Evolutionary conservation across 768 basidiomycete species (phyloP).

Genomic region (Suillus fuscotomentosus): DNA sequence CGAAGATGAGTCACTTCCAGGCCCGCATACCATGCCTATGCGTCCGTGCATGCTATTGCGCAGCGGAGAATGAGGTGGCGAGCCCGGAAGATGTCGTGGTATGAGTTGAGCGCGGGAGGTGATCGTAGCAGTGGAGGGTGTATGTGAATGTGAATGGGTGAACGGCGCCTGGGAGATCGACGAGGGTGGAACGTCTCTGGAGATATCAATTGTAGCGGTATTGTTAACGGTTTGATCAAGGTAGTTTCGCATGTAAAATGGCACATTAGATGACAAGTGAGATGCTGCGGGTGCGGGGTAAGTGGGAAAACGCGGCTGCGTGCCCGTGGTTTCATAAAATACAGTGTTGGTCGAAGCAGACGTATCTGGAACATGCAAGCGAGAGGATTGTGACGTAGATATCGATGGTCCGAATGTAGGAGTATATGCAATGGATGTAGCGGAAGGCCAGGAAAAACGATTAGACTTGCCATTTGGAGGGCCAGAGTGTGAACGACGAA

Average conservation of each 20-base stretch:
- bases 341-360: conserved; percentile 43
- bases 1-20: conserved; percentile 51
- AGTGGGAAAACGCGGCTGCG: conserved; percentile 30
- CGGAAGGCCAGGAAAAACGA: conserved; percentile 39
- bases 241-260: conserved; percentile 23
- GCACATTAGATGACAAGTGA: conserved; percentile 32
- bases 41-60: conserved; percentile 17
- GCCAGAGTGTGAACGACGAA: conserved; percentile 45
- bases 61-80: conserved; percentile 32
- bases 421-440: conserved; percentile 38
- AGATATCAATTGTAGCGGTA: conserved; percentile 6
- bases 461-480: conserved; percentile 38
- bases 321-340: conserved; percentile 60
- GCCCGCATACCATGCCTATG: conserved; percentile 13
- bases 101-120: conserved; percentile 30
- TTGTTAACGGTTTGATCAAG: neutral
- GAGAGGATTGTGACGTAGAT: conserved; percentile 32
- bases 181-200: neutral
- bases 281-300: conserved; percentile 26
- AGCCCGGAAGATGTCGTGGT: conserved; percentile 17
- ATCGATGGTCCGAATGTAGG: conserved; percentile 47
- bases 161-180: conserved; percentile 14
- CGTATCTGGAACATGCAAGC: conserved; percentile 36
- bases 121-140: conserved; percentile 48
- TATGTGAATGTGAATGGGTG: conserved; percentile 47